A percentile compares a stretch with the other conserved stretches of the same genome.
These are phyloP conservation scores for Arthroderma uncinatum DNA, from an alignment of 2,329 filamentous ascomycete species.

Conservation along the genomic window DNA sequence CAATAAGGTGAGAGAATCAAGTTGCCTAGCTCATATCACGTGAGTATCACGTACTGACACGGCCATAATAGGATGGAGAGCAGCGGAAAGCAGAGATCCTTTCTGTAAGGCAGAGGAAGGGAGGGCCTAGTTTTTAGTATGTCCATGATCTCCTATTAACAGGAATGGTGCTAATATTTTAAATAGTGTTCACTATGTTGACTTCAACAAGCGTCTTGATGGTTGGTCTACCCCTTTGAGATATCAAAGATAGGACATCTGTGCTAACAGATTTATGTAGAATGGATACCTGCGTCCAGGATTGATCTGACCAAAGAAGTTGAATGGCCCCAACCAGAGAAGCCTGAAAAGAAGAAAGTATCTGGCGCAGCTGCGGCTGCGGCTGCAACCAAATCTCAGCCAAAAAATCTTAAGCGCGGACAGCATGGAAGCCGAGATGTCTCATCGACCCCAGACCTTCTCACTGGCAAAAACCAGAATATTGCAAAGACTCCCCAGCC, in stretches of 20 bases:
- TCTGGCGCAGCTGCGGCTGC: conserved; percentile 40
- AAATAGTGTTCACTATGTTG: conserved; percentile 75
- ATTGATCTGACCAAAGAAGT: conserved; percentile 85
- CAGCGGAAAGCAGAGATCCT: conserved; percentile 88
- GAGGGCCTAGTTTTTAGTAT: conserved; percentile 72
- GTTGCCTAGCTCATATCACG: conserved; percentile 11
- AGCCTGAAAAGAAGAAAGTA: conserved; percentile 76
- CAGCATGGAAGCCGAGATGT: conserved; percentile 42
- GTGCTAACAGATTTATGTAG: conserved; percentile 39
- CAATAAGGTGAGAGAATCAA: conserved; percentile 49
- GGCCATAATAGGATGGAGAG: conserved; percentile 59
- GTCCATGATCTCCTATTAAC: conserved; percentile 12
- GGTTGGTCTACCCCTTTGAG: conserved; percentile 25
- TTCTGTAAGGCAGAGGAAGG: conserved; percentile 84
- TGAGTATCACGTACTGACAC: conserved; percentile 12
- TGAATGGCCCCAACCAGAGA: conserved; percentile 90
- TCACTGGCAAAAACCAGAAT: conserved; percentile 40
- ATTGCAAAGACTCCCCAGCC: conserved; percentile 37
- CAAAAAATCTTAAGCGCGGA: conserved; percentile 49
- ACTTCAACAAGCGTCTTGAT: conserved; percentile 82
- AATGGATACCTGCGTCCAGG: conserved; percentile 76
- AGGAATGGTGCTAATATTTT: conserved; percentile 14
- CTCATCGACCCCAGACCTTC: conserved; percentile 45
- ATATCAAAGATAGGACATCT: neutral
- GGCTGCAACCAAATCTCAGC: conserved; percentile 43